Base-by-base conservation (phyloP, 2,329 filamentous ascomycete genomes). In the Ambrosiella cleistominuta region DNA sequence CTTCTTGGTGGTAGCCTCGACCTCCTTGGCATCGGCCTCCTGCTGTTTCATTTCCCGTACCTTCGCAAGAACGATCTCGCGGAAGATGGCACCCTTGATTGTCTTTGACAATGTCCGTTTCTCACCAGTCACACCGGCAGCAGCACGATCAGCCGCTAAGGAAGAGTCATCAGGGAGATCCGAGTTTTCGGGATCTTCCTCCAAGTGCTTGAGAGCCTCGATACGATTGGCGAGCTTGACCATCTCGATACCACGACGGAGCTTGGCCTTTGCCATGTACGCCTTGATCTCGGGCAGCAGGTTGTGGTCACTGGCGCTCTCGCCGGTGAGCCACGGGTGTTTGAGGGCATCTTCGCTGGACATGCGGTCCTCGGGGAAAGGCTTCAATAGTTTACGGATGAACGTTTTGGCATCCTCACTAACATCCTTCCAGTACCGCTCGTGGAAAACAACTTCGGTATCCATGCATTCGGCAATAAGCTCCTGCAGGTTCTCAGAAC, bases 361-460 rank as follows among this genome's bases (percentile, higher is more conserved):
- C 65, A 82, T 83, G 64, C 94, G 83, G 64, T 86, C 79, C 53
- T 82, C 78, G 1, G 89, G 85, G 63, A 88, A 79, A 2, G 89
- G 82, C 64, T 91, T 83, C 60, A 98, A 78, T 35, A 98, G 78
- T 59, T 75, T 74, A 61, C 85, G 73, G 71, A 98, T 97, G 69
- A 98, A 98, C 64, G 91, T 82, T 74, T 97, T 98, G 63, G 90
- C 93, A 64, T 97, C 90, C 54, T 86, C 77, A 68, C 90, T 96
- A 66, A 98, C 93, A 65, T 96, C 93, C 69, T 89, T 93, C 93
- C 93, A 98, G 74, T 97, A 98, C 59, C 91, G 82, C 68, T 96
- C 90, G 70, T 98, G 93, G 79, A 97, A 98, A 57, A 95, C 80
- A 61, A 98, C 86, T 55, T 83, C 80, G 45, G 82, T 85, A 62